Evolutionary conservation across 2,329 filamentous ascomycete genomes (phyloP).

Genomic region (Aspergillus sp.): DNA sequence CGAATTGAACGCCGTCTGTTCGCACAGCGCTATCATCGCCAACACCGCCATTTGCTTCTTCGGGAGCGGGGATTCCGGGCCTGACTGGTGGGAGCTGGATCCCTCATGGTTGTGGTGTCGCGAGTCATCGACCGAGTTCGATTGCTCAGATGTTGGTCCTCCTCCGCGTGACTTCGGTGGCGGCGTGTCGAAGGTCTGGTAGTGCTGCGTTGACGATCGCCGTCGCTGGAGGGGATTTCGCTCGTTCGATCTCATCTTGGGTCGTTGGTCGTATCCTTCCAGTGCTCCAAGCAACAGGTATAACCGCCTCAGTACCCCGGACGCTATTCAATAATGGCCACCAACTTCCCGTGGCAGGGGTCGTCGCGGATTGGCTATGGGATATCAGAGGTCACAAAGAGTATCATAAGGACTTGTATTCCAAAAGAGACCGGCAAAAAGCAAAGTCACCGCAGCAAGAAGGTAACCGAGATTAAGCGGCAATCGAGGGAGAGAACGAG

Average conservation of each 20-base stretch:
- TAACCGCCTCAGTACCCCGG: background rate
- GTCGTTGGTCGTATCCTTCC: background rate
- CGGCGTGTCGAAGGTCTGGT: slow-evolving; percentile 44
- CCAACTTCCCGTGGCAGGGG: too few species aligned
- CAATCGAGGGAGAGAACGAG: slow-evolving; percentile 3
- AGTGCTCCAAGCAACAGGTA: background rate
- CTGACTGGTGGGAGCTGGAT: background rate
- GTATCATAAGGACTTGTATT: too few species aligned
- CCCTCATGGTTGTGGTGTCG: slow-evolving; percentile 21
- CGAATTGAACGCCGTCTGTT: slow-evolving; percentile 95
- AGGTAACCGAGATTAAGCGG: background rate
- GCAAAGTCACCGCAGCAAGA: too few species aligned
- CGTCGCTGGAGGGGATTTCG: slow-evolving; percentile 29
- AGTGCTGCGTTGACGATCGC: slow-evolving; percentile 39
- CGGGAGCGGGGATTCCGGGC: slow-evolving; percentile 63
- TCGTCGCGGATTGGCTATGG: background rate
- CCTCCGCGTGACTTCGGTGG: slow-evolving; percentile 41
- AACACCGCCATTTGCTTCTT: slow-evolving; percentile 75
- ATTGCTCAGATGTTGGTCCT: slow-evolving; percentile 37
- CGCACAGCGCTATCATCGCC: slow-evolving; percentile 80
- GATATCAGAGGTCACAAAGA: too few species aligned
- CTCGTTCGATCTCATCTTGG: slow-evolving; percentile 25
- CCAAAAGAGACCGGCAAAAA: too few species aligned
- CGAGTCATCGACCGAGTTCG: slow-evolving; percentile 29
- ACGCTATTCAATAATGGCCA: too few species aligned